phyloP scores from a whole-genome alignment of 805 yeast species.

The Lipomyces starkeyi region DNA sequence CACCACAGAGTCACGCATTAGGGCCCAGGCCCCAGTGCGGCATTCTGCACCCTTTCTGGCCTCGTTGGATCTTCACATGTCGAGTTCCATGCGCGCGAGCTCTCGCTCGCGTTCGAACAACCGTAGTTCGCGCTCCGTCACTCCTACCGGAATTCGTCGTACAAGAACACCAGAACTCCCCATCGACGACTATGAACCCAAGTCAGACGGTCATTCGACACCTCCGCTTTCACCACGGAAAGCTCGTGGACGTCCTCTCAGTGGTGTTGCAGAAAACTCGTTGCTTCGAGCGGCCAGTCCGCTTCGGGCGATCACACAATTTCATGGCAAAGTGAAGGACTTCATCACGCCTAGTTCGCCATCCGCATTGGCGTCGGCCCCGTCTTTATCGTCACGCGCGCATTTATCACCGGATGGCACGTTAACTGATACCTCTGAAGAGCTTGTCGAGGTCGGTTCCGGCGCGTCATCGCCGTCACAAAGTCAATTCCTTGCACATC shows the following conservation, averaged over 20 bases:
- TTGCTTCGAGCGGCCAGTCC: conserved; percentile 19
- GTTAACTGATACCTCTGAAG: conserved; percentile 25
- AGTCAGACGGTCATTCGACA: not conserved
- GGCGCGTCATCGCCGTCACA: conserved; percentile 16
- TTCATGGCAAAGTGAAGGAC: conserved; percentile 6
- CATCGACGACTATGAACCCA: not conserved
- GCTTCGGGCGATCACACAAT: conserved; percentile 3
- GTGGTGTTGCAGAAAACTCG: not conserved
- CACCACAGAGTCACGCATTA: conserved; percentile 15
- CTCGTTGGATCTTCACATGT: conserved; percentile 1
- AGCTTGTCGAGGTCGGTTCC: conserved; percentile 26
- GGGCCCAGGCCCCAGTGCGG: not conserved
- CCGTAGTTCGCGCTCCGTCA: conserved; percentile 1
- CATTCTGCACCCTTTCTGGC: conserved; percentile 21
- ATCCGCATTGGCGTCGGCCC: not conserved
- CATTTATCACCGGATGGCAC: not conserved
- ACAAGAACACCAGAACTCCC: not conserved
- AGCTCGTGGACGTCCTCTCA: conserved; percentile 6
- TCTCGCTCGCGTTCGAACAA: not conserved
- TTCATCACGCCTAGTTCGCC: conserved; percentile 1
- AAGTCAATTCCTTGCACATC: not conserved
- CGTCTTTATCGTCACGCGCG: not conserved
- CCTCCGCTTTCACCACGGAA: not conserved
- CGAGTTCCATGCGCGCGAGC: not conserved
- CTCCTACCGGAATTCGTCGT: not conserved